Conservation (phyloP, 306 rosid species). For the Citrullus mucosospermus region DNA sequence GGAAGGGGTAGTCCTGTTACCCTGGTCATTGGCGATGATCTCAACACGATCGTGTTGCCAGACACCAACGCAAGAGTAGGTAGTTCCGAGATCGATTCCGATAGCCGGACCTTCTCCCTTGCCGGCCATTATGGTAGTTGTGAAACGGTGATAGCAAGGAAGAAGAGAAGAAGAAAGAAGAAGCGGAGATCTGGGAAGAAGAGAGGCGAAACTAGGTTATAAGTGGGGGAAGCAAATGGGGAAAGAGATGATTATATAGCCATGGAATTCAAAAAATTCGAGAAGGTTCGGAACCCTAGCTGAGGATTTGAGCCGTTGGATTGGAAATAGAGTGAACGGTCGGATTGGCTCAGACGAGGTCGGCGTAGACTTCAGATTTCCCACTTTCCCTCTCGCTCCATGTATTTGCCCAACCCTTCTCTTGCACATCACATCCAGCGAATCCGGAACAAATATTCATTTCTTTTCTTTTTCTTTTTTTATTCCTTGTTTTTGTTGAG, state of each 20-base stretch:
- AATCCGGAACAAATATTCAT: not conserved
- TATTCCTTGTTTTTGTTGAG: not conserved
- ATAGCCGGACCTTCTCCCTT: slow-evolving; percentile 66
- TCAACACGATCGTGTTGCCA: slow-evolving; percentile 67
- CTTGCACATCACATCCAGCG: not conserved
- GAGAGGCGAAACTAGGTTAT: not conserved
- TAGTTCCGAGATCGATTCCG: slow-evolving; percentile 62
- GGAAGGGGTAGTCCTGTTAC: slow-evolving; percentile 61
- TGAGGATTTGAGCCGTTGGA: slow-evolving; percentile 1
- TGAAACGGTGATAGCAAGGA: not conserved
- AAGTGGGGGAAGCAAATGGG: accelerated
- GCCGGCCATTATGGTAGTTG: slow-evolving; percentile 30
- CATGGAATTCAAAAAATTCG: slow-evolving; percentile 15
- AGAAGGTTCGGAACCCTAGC: slow-evolving; percentile 32
- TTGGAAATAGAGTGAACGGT: not conserved
- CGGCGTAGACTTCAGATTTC: slow-evolving; percentile 1
- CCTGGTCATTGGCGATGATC: slow-evolving; percentile 61
- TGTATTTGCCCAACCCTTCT: not conserved
- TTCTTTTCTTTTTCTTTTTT: not conserved
- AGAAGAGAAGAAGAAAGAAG: not conserved
- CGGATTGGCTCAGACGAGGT: not conserved
- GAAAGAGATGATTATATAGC: slow-evolving; percentile 13
- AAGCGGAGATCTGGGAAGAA: not conserved
- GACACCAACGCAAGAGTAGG: slow-evolving; percentile 55
- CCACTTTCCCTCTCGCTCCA: not conserved